Conservation (phyloP, 1,139 yeast genomes). For the Pichia cactophila region DNA sequence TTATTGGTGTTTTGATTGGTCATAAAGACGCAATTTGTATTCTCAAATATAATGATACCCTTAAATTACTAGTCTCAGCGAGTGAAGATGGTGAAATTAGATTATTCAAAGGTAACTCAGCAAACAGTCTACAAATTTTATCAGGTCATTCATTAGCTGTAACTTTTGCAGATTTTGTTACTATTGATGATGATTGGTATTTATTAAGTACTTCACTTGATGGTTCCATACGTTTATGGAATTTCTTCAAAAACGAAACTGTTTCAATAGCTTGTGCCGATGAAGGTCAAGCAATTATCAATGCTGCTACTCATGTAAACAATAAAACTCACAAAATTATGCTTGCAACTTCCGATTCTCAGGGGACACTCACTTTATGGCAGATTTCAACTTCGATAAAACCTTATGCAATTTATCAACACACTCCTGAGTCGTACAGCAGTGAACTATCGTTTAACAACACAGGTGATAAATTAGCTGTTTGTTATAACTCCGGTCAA, state of each 20-base stretch:
- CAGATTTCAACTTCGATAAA: slow-evolving; percentile 26
- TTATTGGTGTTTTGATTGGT: slow-evolving; percentile 60
- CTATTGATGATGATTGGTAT: slow-evolving; percentile 26
- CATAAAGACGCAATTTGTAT: slow-evolving; percentile 58
- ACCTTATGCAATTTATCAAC: slow-evolving; percentile 17
- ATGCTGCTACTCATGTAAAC: slow-evolving; percentile 44
- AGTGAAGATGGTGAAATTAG: slow-evolving; percentile 70
- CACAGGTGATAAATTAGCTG: slow-evolving; percentile 17
- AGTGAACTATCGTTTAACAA: slow-evolving; percentile 20
- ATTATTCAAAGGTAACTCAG: slow-evolving; percentile 63
- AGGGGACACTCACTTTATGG: slow-evolving; percentile 53
- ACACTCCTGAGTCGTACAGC: slow-evolving; percentile 12
- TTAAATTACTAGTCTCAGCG: slow-evolving; percentile 58
- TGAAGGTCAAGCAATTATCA: slow-evolving; percentile 47
- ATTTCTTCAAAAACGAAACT: slow-evolving; percentile 37
- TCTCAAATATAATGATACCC: slow-evolving; percentile 43
- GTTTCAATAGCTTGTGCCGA: slow-evolving; percentile 32
- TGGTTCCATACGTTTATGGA: slow-evolving; percentile 67
- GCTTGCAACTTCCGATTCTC: slow-evolving; percentile 57
- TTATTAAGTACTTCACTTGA: slow-evolving; percentile 48
- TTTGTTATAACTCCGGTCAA: slow-evolving; percentile 17
- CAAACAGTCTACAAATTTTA: slow-evolving; percentile 37
- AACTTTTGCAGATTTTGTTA: slow-evolving; percentile 48
- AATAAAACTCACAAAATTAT: slow-evolving; percentile 24
- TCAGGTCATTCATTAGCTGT: slow-evolving; percentile 52